Evolutionary conservation across 2,329 filamentous ascomycete species (phyloP), one percentile per base, ranked within the genome.

Genomic region (Colletotrichum abscissum): DNA sequence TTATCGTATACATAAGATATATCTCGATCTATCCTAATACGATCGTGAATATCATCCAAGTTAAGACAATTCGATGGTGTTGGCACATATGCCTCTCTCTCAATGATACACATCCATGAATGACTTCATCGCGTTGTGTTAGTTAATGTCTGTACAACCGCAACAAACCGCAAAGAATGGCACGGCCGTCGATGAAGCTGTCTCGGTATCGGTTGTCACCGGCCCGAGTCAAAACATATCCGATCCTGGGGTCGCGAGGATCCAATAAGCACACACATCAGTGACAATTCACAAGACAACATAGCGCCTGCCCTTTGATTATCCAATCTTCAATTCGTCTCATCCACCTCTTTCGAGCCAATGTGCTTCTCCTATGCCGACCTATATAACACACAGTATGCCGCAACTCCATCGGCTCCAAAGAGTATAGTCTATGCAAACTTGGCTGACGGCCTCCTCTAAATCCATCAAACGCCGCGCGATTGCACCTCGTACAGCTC

Each of bases 401-500:
- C 55, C 63, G 35, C 63, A 56, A 65, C 54, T 66, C 26, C 26
- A 12, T 58, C 24, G 54, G 52, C 54, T 42, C 28, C 33, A 24
- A 49, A n/a, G 24, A 66, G 35, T 33, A 58, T 54, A 19, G 24
- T 66, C 54, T 66, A 66, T 46, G 46, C 63, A 57, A 66, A 33
- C 33, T 58, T 16, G 26, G 33, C 19, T 49, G 24, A 24, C 46
- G 12, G 12, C 4, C 19, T 38, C 26, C 12, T 33, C 5, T 28
- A 11, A 7, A 56, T 24, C 16, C 22, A 22, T 24, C 33, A 42
- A 56, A 49, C 22, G 49, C 52, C 33, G 33, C 42, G 42, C 19
- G n/a, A 46, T 19, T 46, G 42, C 42, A 46, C 19, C 42, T 46
- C 19, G 42, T n/a, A 46, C 42, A 46, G 42, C 42, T 46, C 42